Percentiles rank a stretch among this genome's conserved stretches.
phyloP scores from a whole-genome alignment of 2,329 filamentous ascomycete species.

The Ophiostoma ulmi region DNA sequence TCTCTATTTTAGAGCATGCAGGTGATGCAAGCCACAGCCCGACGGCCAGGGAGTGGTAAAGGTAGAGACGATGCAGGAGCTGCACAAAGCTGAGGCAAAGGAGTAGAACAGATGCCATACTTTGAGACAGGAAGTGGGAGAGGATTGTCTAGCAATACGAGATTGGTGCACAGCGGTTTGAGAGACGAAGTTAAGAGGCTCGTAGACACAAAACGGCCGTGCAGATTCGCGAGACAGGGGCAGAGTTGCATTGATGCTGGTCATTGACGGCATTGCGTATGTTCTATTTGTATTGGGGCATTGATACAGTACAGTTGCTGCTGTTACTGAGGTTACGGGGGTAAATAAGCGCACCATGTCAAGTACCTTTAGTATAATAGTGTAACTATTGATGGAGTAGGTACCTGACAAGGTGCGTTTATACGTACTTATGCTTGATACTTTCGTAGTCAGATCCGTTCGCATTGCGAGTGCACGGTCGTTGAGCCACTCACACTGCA shows the following conservation, averaged over 20 bases:
- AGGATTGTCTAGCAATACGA: neutral
- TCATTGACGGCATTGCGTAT: conserved; percentile 1
- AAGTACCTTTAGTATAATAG: too few species aligned
- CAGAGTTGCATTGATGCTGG: neutral
- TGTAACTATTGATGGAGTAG: too few species aligned
- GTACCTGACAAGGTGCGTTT: too few species aligned
- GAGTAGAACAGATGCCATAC: neutral
- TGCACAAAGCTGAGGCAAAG: neutral
- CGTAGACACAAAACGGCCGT: neutral
- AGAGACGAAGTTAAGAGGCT: neutral
- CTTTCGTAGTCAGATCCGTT: too few species aligned
- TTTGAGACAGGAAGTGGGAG: neutral
- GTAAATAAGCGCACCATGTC: too few species aligned
- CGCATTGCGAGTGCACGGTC: conserved; percentile 1
- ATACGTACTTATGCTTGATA: too few species aligned
- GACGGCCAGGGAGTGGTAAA: neutral
- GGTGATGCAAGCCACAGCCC: neutral
- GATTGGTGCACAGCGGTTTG: neutral
- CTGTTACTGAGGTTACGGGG: too few species aligned
- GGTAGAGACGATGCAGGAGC: neutral
- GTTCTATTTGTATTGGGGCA: neutral
- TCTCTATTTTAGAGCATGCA: neutral
- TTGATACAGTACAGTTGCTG: neutral
- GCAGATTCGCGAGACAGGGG: neutral
- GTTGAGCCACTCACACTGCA: neutral